Evolutionary conservation across 1,284 basidiomycete genomes (phyloP).

Genomic region (Tilletia setariae): DNA sequence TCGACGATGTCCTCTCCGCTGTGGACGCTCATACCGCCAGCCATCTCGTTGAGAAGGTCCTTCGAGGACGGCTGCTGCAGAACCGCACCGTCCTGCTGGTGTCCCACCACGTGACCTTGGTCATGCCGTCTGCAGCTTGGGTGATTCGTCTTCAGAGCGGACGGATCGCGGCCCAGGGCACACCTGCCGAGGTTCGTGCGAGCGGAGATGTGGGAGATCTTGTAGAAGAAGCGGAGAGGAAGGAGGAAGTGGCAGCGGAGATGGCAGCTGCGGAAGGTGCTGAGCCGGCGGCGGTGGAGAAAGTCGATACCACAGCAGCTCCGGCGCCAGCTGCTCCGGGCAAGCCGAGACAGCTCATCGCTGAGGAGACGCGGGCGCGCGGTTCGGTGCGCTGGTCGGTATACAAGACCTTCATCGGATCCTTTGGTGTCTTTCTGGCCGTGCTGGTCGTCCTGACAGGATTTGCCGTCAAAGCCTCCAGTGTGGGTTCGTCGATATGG

Average conservation of each 20-base stretch:
- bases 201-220: slow-evolving; percentile 8
- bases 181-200: slow-evolving; percentile 26
- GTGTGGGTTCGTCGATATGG: background rate
- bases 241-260: slow-evolving; percentile 53
- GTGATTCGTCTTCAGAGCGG: slow-evolving; percentile 39
- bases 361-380: background rate
- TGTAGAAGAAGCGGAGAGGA: slow-evolving; percentile 53
- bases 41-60: slow-evolving; percentile 45
- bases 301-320: background rate
- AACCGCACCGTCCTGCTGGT: slow-evolving; percentile 70
- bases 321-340: background rate
- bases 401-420: background rate
- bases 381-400: background rate
- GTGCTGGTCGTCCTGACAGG: background rate
- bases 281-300: slow-evolving; percentile 17
- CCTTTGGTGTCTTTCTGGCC: background rate
- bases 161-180: slow-evolving; percentile 26
- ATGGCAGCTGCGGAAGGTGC: slow-evolving; percentile 18
- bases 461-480: background rate
- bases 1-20: slow-evolving; percentile 49
- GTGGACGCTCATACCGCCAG: slow-evolving; percentile 67
- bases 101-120: slow-evolving; percentile 61
- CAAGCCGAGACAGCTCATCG: slow-evolving; percentile 13
- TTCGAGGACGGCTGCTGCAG: slow-evolving; percentile 47
- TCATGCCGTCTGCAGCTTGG: slow-evolving; percentile 26